Percentiles rank a stretch among this genome's conserved stretches.
Evolutionary conservation across 345 rosid genomes (phyloP).

Genomic region (Eucalyptus polybractea): DNA sequence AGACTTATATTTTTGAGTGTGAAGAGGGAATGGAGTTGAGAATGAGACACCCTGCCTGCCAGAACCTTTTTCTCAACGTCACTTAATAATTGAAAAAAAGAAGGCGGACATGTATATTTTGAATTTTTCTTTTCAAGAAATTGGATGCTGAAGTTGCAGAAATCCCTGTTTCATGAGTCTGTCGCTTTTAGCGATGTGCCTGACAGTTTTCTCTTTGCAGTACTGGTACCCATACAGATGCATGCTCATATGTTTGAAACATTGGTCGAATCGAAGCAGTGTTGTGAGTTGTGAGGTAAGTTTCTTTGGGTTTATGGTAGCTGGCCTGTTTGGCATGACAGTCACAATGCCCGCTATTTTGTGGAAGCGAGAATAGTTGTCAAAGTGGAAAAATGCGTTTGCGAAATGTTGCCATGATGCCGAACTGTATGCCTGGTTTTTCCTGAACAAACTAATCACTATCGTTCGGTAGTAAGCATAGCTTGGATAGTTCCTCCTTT

Average conservation of each 20-base stretch:
- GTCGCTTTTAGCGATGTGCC: neutral
- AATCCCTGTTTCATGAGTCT: neutral
- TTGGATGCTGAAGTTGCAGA: neutral
- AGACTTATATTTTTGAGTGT: conserved; percentile 4
- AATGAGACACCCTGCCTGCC: neutral
- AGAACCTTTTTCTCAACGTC: neutral
- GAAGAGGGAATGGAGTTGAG: conserved; percentile 4
- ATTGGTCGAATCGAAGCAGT: neutral
- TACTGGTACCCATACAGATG: neutral
- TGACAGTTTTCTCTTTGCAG: neutral
- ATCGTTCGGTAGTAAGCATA: neutral
- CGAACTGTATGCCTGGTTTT: neutral
- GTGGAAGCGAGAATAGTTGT: neutral
- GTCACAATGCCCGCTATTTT: neutral
- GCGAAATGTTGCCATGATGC: neutral
- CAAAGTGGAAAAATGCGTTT: neutral
- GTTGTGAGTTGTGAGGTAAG: neutral
- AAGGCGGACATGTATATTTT: neutral
- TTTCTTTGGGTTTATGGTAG: neutral
- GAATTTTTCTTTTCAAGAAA: neutral
- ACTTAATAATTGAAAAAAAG: neutral
- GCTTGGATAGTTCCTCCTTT: neutral
- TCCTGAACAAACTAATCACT: neutral
- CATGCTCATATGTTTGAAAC: neutral
- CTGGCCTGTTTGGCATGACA: neutral